Percentiles rank a stretch among this genome's conserved stretches.
These are phyloP conservation scores for Leishmania mexicana DNA, from an alignment of 208 protist genomes.

Conservation along the genomic window DNA sequence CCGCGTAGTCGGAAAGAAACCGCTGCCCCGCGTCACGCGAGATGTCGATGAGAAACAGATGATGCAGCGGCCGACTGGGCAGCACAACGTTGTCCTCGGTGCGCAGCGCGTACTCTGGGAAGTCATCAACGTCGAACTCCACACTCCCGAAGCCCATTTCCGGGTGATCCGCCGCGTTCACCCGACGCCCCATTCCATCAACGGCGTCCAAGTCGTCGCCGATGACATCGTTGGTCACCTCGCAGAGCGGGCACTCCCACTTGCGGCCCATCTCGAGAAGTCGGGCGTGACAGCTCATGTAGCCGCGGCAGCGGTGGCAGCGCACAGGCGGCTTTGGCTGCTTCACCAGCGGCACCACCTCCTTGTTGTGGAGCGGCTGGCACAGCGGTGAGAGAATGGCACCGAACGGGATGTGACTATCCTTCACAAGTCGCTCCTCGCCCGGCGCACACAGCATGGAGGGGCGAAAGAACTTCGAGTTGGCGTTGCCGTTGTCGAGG, in stretches of 20 bases:
- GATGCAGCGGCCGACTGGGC: conserved; percentile 71
- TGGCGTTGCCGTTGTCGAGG: conserved; percentile 89
- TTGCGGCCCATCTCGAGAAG: conserved; percentile 87
- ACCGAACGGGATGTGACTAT: conserved; percentile 75
- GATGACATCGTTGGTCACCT: conserved; percentile 74
- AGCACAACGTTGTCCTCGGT: conserved; percentile 55
- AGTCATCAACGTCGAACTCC: conserved; percentile 88
- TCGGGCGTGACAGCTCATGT: conserved; percentile 86
- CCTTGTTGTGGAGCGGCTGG: conserved; percentile 64
- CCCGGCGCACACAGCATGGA: conserved; percentile 63
- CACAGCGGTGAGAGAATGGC: conserved; percentile 87
- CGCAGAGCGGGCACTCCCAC: conserved; percentile 93
- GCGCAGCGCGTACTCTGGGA: conserved; percentile 73
- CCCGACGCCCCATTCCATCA: conserved; percentile 65
- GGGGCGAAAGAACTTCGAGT: conserved; percentile 89
- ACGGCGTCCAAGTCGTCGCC: conserved; percentile 87
- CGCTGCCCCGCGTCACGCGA: conserved; percentile 57
- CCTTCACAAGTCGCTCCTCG: conserved; percentile 68
- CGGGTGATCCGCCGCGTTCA: conserved; percentile 59
- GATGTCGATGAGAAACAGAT: conserved; percentile 87
- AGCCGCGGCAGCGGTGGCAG: conserved; percentile 94
- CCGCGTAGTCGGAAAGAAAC: conserved; percentile 79
- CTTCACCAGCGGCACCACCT: conserved; percentile 72
- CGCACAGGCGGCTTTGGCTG: conserved; percentile 75
- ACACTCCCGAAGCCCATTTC: conserved; percentile 80